A percentile compares a stretch with the other conserved stretches of the same genome.
Conservation (phyloP, 129 eudicot genomes). For the Calendula officinalis region DNA sequence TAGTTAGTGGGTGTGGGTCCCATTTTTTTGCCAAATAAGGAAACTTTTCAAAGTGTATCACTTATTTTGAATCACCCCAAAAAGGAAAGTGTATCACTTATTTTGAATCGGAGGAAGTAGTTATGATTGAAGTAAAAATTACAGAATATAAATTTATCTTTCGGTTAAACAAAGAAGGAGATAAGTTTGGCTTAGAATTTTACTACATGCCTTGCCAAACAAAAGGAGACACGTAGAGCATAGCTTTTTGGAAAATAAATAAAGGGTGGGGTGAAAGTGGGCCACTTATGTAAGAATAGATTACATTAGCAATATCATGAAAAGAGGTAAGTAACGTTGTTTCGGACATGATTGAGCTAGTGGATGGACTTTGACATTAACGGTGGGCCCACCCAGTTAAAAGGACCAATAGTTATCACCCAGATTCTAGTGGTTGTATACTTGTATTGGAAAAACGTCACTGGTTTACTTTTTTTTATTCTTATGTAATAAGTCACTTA, state of each 20-base stretch:
- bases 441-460: too few species aligned
- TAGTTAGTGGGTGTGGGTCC: too few species aligned
- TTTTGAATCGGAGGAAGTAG: too few species aligned
- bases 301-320: conserved; percentile 8
- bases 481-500: too few species aligned
- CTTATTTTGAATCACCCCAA: too few species aligned
- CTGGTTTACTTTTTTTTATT: too few species aligned
- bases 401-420: conserved; percentile 4
- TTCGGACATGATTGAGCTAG: conserved; percentile 18
- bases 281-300: conserved; percentile 24
- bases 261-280: conserved; percentile 18
- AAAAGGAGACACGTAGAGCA: conserved; percentile 33
- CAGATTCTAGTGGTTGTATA: too few species aligned
- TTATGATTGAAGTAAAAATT: too few species aligned
- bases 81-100: too few species aligned
- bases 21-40: too few species aligned
- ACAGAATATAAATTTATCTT: too few species aligned
- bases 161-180: not conserved
- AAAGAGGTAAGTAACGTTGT: conserved; percentile 22
- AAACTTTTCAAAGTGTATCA: too few species aligned
- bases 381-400: conserved; percentile 19
- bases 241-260: conserved; percentile 18
- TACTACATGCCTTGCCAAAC: conserved; percentile 7
- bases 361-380: conserved; percentile 23
- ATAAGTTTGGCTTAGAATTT: conserved; percentile 7